Conservation (phyloP, 768 basidiomycete genomes). For the Phylloporus arenicola region DNA sequence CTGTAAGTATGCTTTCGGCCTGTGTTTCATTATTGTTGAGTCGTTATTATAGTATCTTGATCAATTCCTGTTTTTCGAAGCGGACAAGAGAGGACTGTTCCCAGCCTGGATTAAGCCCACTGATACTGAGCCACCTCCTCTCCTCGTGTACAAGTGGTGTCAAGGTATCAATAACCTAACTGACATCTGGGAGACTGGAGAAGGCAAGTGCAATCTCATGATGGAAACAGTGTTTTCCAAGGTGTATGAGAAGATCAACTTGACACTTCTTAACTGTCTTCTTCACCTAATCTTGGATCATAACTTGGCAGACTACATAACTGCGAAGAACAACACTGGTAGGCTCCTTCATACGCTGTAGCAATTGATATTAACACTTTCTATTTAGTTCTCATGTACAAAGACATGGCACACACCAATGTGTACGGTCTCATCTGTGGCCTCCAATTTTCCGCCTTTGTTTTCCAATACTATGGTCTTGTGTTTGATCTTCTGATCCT, state of each 20-base stretch:
- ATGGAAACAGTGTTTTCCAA: slow-evolving; percentile 99
- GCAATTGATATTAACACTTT: slow-evolving; percentile 38
- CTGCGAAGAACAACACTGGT: too few relatives aligned
- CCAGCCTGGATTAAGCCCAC: slow-evolving; percentile 99
- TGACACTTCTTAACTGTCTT: slow-evolving; percentile 92
- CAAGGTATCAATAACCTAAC: slow-evolving; percentile 99
- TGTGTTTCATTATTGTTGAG: slow-evolving; percentile 7
- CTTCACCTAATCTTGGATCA: slow-evolving; percentile 93
- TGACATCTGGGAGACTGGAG: slow-evolving; percentile 96
- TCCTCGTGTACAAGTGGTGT: slow-evolving; percentile 99
- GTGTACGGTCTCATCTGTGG: slow-evolving; percentile 96
- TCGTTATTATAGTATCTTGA: slow-evolving; percentile 67
- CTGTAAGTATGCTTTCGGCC: slow-evolving; percentile 28
- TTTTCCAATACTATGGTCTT: slow-evolving; percentile 98
- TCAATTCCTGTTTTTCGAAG: slow-evolving; percentile 98
- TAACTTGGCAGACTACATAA: too few relatives aligned
- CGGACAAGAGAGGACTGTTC: slow-evolving; percentile 96
- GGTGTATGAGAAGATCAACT: slow-evolving; percentile 98
- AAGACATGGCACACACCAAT: slow-evolving; percentile 98
- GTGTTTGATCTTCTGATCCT: too few relatives aligned
- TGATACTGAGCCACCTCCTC: slow-evolving; percentile 96
- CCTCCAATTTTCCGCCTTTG: slow-evolving; percentile 96
- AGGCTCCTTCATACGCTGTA: too few relatives aligned
- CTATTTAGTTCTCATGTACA: slow-evolving; percentile 70
- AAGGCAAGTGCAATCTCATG: slow-evolving; percentile 96